Base-by-base conservation (phyloP, 805 yeast species). In the Monosporozyma servazzii region DNA sequence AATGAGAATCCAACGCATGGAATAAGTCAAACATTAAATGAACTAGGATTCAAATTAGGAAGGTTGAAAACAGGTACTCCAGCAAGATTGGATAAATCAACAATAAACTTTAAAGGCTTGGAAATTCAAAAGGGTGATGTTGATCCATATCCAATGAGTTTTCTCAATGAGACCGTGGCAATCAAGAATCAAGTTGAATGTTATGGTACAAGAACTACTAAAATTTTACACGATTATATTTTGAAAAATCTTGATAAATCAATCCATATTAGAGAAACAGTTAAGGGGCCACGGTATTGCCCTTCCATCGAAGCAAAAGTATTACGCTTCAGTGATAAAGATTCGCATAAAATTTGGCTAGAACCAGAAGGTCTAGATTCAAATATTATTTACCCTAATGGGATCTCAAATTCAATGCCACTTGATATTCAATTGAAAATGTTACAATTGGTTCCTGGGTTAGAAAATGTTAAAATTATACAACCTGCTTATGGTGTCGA, bases 401-500 rank as follows among this genome's bases (percentile, higher is more conserved):
- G 99, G 15, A 88, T 93, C 17, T 87, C 96, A 2, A 85, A 90
- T 60, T 89, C 99, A 0, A 86, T 93, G 95, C 99, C 99, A 0
- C 93, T 81, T 37, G 97, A 91, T 23, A 83, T 90, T 30, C 99
- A 93, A 68, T 76, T 75, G 21, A 73, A 78, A 56, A 77, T 90
- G 75, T 77, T 93, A 50, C 73, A 75, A 53, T 71, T 88, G 72
- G 86, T 93, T 54, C 86, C 88, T 3, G 99, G 99, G 0, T 77
- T 95, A 48, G 96, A 88, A 59, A 81, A 86, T 56, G 96, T 86
- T 0, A 73, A 70, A n/a, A 88, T 93, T 86, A 64, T 84, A 11
- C 96, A 90, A 63, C 96, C 97, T 0, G 99, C 97, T 0, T 93
- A 93, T 64, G 99, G 99, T n/a, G 99, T 93, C 2, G 99, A 93